Evolutionary conservation across 2,329 filamentous ascomycete genomes (phyloP).

Genomic region (Ophiostoma sp.): DNA sequence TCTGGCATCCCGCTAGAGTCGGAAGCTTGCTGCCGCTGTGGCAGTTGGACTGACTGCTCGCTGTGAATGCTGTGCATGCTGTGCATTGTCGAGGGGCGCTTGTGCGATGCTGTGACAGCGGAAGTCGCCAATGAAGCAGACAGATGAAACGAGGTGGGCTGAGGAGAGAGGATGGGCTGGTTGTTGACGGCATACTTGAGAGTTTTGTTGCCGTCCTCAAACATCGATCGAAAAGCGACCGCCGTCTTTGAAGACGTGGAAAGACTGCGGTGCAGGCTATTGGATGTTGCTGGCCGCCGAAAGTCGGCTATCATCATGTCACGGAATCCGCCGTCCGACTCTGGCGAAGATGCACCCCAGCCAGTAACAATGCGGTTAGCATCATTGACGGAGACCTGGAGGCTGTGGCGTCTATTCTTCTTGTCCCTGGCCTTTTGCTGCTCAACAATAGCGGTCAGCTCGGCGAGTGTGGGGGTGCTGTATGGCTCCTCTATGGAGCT

Average conservation of each 20-base stretch:
- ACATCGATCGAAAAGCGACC: background rate
- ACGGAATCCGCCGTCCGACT: background rate
- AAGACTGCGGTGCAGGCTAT: background rate
- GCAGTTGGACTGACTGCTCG: conserved; percentile 7
- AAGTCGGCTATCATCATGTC: too few relatives aligned
- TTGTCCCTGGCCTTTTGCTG: background rate
- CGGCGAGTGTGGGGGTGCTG: background rate
- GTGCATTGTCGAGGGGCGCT: conserved; percentile 16
- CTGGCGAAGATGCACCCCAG: background rate
- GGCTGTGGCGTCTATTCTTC: background rate
- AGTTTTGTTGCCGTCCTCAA: background rate
- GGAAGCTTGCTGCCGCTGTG: background rate
- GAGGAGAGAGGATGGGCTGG: conserved; percentile 21
- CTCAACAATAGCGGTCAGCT: background rate
- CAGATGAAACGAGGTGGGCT: conserved; percentile 25
- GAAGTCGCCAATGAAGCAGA: conserved; percentile 20
- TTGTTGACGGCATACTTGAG: conserved; percentile 15
- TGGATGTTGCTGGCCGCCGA: background rate
- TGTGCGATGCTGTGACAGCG: conserved; percentile 14
- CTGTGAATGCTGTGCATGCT: conserved; percentile 18
- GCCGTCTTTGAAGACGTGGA: background rate
- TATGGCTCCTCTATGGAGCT: background rate
- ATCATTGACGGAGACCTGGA: conserved; percentile 6
- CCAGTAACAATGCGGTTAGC: background rate
- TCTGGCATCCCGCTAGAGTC: conserved; percentile 15